Evolutionary conservation across 2,329 filamentous ascomycete genomes (phyloP), one percentile per base, ranked within the genome.

Genomic region (Colletotrichum sp.): DNA sequence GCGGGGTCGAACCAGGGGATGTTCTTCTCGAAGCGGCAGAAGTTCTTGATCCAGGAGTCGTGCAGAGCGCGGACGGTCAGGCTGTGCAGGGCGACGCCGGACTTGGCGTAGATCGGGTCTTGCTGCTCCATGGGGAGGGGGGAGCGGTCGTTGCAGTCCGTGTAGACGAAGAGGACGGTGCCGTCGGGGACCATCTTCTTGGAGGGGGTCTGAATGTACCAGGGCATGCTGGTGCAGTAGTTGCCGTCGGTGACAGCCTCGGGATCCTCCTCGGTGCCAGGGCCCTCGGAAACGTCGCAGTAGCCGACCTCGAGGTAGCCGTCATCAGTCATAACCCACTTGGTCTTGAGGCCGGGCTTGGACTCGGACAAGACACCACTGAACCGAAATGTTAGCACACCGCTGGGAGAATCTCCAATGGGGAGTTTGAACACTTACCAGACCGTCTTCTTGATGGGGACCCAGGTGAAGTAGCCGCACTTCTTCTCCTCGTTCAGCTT

Each of bases 381-480:
- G 61, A 8, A 15, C 4, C 13, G 28, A 11, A 36, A 57, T 30
- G 25, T 67, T 34, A 68, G 65, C 48, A n/a, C 30, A 34, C 25
- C 25, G 25, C n/a, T 55, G 15, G 27, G 16, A 60, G 12, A 30
- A 34, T 34, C 9, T 60, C n/a, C 30, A 6, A 30, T 16, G 32
- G 15, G 15, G 22, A 28, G 1, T 9, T 11, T 13, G 11, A 19
- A 61, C 22, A 7, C 69, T 44, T 34, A 66, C 76, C 78, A 79
- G 28, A 66, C 25, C 2, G 70, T 55, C 52, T 78, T 78, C 55
- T 76, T 73, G 44, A 78, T 72, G 25, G 77, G 68, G 8, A 79
- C 60, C 28, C 78, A 79, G 15, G 76, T 78, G 71, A 78, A 79
- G 65, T 78, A 79, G 22, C 78, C 78, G 39, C 78, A 79, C 39